Conservation (phyloP, 148 eudicot genomes). For the Heliamphora exappendiculata region DNA sequence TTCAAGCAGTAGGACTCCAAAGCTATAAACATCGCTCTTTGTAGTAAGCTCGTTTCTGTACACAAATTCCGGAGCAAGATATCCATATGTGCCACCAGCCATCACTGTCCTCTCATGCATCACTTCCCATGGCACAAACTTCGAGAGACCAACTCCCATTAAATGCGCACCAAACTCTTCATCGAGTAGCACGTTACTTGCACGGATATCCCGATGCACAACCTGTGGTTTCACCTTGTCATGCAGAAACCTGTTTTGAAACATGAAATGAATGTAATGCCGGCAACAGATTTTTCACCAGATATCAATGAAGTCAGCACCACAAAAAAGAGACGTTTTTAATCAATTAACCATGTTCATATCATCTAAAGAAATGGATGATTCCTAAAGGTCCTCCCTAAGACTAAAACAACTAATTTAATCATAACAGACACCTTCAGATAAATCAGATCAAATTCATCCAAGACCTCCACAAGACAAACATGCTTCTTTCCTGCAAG, state of each 20-base stretch:
- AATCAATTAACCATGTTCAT: neutral
- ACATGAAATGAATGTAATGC: neutral
- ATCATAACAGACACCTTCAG: no score
- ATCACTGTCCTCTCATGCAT: constrained; percentile 83
- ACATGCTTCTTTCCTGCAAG: neutral
- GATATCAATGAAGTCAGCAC: neutral
- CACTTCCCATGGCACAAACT: constrained; percentile 93
- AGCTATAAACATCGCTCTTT: constrained; percentile 92
- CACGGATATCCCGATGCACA: constrained; percentile 85
- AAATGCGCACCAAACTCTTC: constrained; percentile 83
- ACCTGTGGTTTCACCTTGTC: constrained; percentile 97
- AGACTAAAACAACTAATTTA: neutral
- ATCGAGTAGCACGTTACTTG: constrained; percentile 79
- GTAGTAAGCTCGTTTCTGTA: constrained; percentile 92
- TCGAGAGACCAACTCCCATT: constrained; percentile 87
- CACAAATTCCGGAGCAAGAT: constrained; percentile 86
- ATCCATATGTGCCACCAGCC: constrained; percentile 93
- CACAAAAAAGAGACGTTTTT: neutral
- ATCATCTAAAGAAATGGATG: neutral
- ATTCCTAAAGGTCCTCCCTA: neutral
- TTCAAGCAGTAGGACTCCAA: constrained; percentile 81
- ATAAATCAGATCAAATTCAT: neutral
- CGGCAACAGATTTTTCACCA: neutral
- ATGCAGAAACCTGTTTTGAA: constrained; percentile 64
- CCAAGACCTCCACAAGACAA: neutral